Evolutionary conservation across 257 asterid species (phyloP), one percentile per base, ranked within the genome.

Genomic region (Eucommia ulmoides): DNA sequence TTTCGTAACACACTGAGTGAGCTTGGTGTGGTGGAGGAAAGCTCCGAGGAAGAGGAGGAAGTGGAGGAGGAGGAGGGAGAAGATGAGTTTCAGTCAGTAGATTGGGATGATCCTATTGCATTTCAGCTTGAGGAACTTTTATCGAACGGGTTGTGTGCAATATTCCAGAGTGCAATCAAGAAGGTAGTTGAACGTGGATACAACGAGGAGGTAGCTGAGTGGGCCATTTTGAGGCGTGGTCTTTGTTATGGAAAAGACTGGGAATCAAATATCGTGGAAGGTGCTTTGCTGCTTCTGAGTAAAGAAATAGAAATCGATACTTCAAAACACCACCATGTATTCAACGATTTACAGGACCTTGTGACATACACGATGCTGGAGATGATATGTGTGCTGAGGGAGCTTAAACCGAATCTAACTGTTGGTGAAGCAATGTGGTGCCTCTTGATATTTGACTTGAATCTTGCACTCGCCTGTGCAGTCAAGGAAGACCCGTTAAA

Each of bases 381-480:
- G 77, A 89, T 89, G 96, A 52, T 85, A 52, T 69, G 68, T 25
- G 83, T 80, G 23, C 70, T 89, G 55, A 76, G 80, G 56, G 93
- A 80, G 69, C 74, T 82, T 59, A 69, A 72, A 56, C 88, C 91
- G 1, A 50, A 52, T 22, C 59, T 76, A 58, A 67, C 79, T 10
- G 58, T 85, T 53, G 61, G 65, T 6, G 93, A 89, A 59, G 85
- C 88, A 22, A 78, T 80, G 91, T 85, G 96, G 94, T 58, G 62
- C 55, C 73, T 89, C 22, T 68, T 89, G 33, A 49, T 89, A 58
- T 69, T 73, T 22, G 98, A 85, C 63, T 58, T 78, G 45, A 80
- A 80, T 70, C 77, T 89, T n/a, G 64, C 73, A 26, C 77, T 64
- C 41, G 91, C 85, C 7, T 82, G 93, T 33, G 65, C 60, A 8